These are phyloP conservation scores for Blepharisma stoltei DNA, from an alignment of 73 alveolate genomes.

Conservation along the genomic window DNA sequence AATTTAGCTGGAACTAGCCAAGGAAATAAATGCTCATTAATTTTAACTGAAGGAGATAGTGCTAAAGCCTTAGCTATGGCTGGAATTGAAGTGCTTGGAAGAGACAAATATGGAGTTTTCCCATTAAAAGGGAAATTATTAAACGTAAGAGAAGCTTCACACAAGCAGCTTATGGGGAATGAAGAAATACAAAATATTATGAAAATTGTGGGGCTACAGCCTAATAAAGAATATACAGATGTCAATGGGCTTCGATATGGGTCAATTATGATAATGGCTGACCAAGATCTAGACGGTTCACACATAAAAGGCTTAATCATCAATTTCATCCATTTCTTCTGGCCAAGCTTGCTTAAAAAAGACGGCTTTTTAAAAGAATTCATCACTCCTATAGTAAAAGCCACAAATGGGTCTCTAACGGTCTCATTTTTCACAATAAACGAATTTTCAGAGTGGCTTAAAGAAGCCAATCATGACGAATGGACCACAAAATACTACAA, in stretches of 20 bases:
- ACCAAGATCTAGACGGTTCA: conserved; percentile 99
- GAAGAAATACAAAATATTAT: conserved; percentile 95
- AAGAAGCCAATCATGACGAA: conserved; percentile 70
- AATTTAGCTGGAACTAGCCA: conserved; percentile 96
- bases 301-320: conserved; percentile 99
- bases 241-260: conserved; percentile 44
- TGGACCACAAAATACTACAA: conserved; percentile 98
- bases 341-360: conserved; percentile 96
- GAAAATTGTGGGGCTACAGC: conserved; percentile 95
- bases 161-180: conserved; percentile 86
- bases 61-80: conserved; percentile 99
- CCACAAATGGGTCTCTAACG: conserved; percentile 81
- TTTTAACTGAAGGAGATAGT: conserved; percentile 99
- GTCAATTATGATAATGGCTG: conserved; percentile 93
- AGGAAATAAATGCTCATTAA: conserved; percentile 85
- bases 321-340: conserved; percentile 97
- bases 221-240: conserved; percentile 77
- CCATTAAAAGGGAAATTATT: conserved; percentile 99
- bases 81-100: conserved; percentile 96
- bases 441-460: conserved; percentile 96
- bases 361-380: conserved; percentile 96
- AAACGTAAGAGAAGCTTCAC: conserved; percentile 97
- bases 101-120: conserved; percentile 98
- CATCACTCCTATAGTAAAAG: conserved; percentile 97
- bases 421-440: conserved; percentile 87